Evolutionary conservation across 2,329 filamentous ascomycete species (phyloP).

Genomic region (Cladosporium halotolerans): DNA sequence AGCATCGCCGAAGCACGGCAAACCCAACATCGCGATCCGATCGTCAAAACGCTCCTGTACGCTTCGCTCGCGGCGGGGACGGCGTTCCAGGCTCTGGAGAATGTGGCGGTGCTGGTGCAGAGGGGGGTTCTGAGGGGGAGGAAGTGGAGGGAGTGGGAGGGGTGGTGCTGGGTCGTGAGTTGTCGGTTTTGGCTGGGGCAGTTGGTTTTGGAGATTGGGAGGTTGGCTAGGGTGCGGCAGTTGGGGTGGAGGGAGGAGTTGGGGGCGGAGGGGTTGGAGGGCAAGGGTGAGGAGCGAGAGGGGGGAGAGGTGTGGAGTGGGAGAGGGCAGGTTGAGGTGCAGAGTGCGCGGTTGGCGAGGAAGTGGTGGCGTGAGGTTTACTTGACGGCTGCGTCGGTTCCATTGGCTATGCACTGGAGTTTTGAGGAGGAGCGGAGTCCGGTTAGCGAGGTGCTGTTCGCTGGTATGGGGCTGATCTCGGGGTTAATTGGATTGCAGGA

Average conservation of each 20-base stretch:
- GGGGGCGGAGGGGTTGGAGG: conserved; percentile 33
- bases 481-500: conserved; percentile 40
- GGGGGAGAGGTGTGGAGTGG: conserved; percentile 21
- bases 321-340: conserved; percentile 3
- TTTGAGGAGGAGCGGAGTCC: conserved; percentile 53
- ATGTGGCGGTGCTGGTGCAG: conserved; percentile 67
- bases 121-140: conserved; percentile 59
- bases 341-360: conserved; percentile 28
- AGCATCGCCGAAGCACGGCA: conserved; percentile 48
- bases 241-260: conserved; percentile 31
- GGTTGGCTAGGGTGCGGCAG: conserved; percentile 47
- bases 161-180: conserved; percentile 62
- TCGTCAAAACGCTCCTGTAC: conserved; percentile 52
- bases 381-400: conserved; percentile 69
- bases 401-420: conserved; percentile 80
- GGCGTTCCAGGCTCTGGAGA: conserved; percentile 74
- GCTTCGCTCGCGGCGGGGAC: conserved; percentile 63
- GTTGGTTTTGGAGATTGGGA: conserved; percentile 69
- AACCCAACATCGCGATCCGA: conserved; percentile 36
- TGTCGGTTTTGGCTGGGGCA: conserved; percentile 74
- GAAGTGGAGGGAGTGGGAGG: conserved; percentile 41
- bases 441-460: conserved; percentile 51
- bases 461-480: conserved; percentile 33
- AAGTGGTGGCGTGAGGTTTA: conserved; percentile 61
- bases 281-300: conserved; percentile 29